Base-by-base conservation (phyloP, 2,329 filamentous ascomycete genomes). In the Exophiala sideris region DNA sequence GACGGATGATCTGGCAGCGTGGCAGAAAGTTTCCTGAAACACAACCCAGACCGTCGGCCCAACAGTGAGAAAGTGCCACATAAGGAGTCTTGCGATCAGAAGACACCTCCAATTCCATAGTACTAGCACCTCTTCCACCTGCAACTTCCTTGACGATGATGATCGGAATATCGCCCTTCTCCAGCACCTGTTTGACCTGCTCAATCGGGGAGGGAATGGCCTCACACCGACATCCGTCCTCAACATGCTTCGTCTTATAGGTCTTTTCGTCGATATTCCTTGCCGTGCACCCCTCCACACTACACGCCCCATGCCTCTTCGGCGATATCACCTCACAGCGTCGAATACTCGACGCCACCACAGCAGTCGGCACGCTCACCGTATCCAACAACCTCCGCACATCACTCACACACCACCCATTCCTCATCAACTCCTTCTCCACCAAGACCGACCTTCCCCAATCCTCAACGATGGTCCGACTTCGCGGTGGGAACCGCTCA, bases 1-100 rank as follows among this genome's bases (percentile, higher is more conserved):
- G 45, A 12, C 64, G 59, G 0, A 61, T 35, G 5, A 72, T 42
- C 48, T 71, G 69, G 46, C 70, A 73, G 2, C 47, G 49, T 0
- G 64, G 67, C 3, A 72, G 60, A 3, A 68, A 56, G 45, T 70
- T 72, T 11, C 49, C 54, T 0, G 18, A 56, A 10, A 66, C 63
- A 45, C 70, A 70, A 2, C 68, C 70, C 9, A 71, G 53, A 0
- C 70, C 70, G 48, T 73, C 68, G 1, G 69, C 67, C 70, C 70
- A 71, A 14, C 72, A 67, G 49, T 72, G 70, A 1, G 69, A 72
- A 16, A 72, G 60, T 3, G 70, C 70, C 5, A 72, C 64, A 57
- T 68, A 72, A 9, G 24, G 21, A 38, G 34, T 39, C 21, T 47
- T 46, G 4, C 42, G 41, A 33, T 18, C 12, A 11, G 45, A 36